A percentile compares a stretch with the other conserved stretches of the same genome.
phyloP scores from a whole-genome alignment of 257 asterid species.

The Solanum tarijense region DNA sequence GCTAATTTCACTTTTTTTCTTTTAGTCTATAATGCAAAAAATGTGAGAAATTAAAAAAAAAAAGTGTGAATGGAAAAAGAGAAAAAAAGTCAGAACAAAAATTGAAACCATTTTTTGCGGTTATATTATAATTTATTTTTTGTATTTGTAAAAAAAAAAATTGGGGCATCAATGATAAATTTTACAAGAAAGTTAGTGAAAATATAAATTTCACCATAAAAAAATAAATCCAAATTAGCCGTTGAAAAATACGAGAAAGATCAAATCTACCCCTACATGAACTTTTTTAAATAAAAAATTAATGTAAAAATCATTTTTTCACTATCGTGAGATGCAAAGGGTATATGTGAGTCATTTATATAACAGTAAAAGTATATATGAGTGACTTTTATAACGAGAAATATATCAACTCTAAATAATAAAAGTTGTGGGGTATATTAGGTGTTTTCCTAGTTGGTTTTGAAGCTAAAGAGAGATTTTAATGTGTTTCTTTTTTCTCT shows the following conservation, averaged over 20 bases:
- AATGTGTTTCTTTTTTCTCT: background rate
- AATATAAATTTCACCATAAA: background rate
- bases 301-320: background rate
- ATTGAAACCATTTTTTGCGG: background rate
- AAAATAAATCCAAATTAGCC: too few relatives aligned
- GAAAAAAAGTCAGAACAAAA: too few relatives aligned
- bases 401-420: too few relatives aligned
- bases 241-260: background rate
- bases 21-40: background rate
- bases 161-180: background rate
- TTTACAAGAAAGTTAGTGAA: background rate
- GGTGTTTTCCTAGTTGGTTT: background rate
- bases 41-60: too few relatives aligned
- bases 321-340: too few relatives aligned
- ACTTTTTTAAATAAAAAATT: too few relatives aligned
- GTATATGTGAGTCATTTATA: background rate
- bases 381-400: too few relatives aligned
- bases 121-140: too few relatives aligned
- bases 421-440: too few relatives aligned
- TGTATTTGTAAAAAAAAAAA: too few relatives aligned
- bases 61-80: background rate
- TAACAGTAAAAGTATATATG: too few relatives aligned
- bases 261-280: background rate
- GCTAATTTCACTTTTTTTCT: too few relatives aligned
- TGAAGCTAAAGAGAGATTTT: background rate